Base-by-base conservation (phyloP, 2,329 filamentous ascomycete genomes). In the Tolypocladium album region DNA sequence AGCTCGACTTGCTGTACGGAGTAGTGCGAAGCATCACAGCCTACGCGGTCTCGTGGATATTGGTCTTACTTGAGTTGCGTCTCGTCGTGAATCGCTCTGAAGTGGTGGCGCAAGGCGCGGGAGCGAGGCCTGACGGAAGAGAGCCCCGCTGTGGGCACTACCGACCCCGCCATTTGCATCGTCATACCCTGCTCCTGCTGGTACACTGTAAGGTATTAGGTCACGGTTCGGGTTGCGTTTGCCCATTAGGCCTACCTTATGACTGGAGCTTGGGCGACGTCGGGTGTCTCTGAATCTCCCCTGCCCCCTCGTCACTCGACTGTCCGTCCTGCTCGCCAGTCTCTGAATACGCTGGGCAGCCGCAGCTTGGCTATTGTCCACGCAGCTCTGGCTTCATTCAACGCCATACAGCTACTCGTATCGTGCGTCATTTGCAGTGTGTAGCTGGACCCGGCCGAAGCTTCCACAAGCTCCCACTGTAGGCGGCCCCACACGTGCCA, bases 391-490 rank as follows among this genome's bases (percentile, higher is more conserved):
- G 20, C 50, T 22, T 17, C 24, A 6, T 22, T n/a, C 17, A n/a
- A n/a, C n/a, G n/a, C n/a, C n/a, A n/a, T n/a, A n/a, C n/a, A n/a
- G n/a, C n/a, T n/a, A n/a, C n/a, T n/a, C n/a, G n/a, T n/a, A 36
- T n/a, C 13, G 56, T 39, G 56, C 56, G 34, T 34, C 27, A 38
- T 38, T 12, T 2, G 27, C 27, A 11, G 27, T n/a, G n/a, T n/a
- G n/a, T 17, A 4, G 13, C 27, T 34, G 50, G 27, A n/a, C 27
- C 27, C 42, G 55, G 42, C 59, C 61, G 65, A 66, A 67, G 60
- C 62, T 72, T 72, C 70, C 66, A 72, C 70, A 70, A 72, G 67
- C 64, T 71, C 68, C 69, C 61, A 70, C 65, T 64, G 63, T 64
- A n/a, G 56, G 43, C 58, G 60, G 60, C 47, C 45, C 55, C 40